Evolutionary conservation across 2,329 filamentous ascomycete genomes (phyloP).

Genomic region (Colletotrichum theobromicola): DNA sequence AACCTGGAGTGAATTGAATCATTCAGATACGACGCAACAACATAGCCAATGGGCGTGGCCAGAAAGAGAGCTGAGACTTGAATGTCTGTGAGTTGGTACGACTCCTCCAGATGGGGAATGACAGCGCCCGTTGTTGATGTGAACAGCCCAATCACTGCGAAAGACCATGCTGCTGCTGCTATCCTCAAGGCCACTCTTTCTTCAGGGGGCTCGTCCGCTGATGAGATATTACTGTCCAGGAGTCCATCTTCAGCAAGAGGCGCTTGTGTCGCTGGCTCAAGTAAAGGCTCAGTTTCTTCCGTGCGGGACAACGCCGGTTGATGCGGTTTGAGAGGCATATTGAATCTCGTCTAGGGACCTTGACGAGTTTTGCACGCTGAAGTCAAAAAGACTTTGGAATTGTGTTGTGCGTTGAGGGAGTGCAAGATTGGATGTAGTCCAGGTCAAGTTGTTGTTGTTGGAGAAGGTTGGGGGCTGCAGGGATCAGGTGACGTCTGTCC

Average conservation of each 20-base stretch:
- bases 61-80: conserved; percentile 51
- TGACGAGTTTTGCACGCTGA: background rate
- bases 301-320: background rate
- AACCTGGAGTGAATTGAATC: conserved; percentile 46
- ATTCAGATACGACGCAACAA: conserved; percentile 44
- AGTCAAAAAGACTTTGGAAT: rapidly evolving
- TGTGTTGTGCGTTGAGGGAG: background rate
- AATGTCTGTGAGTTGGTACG: conserved; percentile 46
- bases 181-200: background rate
- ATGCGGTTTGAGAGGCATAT: background rate
- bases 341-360: rapidly evolving
- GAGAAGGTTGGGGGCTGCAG: background rate
- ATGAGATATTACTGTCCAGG: too few relatives aligned
- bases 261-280: background rate
- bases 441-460: background rate
- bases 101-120: conserved; percentile 37
- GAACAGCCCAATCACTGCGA: conserved; percentile 28
- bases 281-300: background rate
- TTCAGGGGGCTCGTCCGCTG: background rate
- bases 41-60: conserved; percentile 46
- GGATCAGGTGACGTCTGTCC: background rate
- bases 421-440: background rate
- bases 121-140: conserved; percentile 28
- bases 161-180: conserved; percentile 6
- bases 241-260: background rate